Percentiles rank a stretch among this genome's conserved stretches.
phyloP scores from a whole-genome alignment of 768 basidiomycete genomes.

The Rhizopogon vulgaris region DNA sequence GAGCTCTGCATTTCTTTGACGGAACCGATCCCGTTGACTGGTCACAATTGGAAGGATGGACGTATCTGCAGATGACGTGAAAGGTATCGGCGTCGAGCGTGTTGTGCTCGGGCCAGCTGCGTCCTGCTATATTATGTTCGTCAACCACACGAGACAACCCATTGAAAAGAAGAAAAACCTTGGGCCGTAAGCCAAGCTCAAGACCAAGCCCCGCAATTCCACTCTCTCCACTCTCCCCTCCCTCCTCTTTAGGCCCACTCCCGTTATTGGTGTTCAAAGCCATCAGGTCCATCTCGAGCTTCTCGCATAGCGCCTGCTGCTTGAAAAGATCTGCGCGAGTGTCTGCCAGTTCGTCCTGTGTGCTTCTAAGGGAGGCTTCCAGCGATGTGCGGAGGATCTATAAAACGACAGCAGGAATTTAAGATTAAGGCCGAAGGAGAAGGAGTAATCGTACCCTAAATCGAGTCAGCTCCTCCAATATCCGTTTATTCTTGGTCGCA shows the following conservation, averaged over 20 bases:
- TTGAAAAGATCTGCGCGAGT: constrained; percentile 67
- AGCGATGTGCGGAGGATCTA: constrained; percentile 84
- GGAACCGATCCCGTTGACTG: constrained; percentile 94
- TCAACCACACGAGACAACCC: too few species aligned
- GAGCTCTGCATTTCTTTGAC: constrained; percentile 92
- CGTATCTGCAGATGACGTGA: constrained; percentile 74
- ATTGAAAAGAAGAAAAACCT: background rate
- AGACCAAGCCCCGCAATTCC: constrained; percentile 70
- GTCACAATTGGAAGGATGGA: constrained; percentile 99
- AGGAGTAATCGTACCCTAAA: constrained; percentile 56
- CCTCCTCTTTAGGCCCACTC: constrained; percentile 21
- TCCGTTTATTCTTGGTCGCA: constrained; percentile 88
- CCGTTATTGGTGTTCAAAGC: constrained; percentile 52
- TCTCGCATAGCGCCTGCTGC: constrained; percentile 78
- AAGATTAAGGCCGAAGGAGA: background rate
- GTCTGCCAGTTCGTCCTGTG: constrained; percentile 51
- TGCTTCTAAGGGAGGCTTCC: constrained; percentile 55
- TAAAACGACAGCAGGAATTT: background rate
- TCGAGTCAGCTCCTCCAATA: constrained; percentile 89
- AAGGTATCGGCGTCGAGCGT: constrained; percentile 61
- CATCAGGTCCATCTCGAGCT: constrained; percentile 85
- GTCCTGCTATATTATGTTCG: constrained; percentile 6
- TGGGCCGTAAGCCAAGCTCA: constrained; percentile 27
- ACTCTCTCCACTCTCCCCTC: constrained; percentile 28
- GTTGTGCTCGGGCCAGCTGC: constrained; percentile 19